Conservation (phyloP, 768 basidiomycete species). For the Gelatoporia subvermispora region DNA sequence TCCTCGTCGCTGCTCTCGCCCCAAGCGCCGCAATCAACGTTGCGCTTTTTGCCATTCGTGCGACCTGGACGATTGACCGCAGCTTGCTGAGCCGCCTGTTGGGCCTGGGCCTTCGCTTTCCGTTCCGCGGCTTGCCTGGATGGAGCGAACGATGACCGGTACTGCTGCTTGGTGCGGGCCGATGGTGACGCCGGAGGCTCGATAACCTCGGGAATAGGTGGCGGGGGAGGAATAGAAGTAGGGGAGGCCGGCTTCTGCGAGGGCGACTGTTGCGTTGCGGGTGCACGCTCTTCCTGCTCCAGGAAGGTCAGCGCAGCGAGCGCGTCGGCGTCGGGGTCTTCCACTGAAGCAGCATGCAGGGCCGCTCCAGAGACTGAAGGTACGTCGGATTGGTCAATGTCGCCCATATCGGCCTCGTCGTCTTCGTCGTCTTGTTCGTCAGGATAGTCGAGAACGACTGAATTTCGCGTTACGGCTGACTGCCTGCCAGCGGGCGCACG, state of each 20-base stretch:
- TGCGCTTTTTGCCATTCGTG: constrained; percentile 38
- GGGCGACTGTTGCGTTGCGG: constrained; percentile 29
- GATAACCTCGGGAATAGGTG: constrained; percentile 19
- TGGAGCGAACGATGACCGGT: constrained; percentile 84
- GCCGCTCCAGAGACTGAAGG: constrained; percentile 14
- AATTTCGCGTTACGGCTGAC: constrained; percentile 14
- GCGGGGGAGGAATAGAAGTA: constrained; percentile 23
- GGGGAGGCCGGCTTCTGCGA: constrained; percentile 27
- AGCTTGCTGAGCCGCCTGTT: constrained; percentile 76
- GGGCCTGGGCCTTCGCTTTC: constrained; percentile 77
- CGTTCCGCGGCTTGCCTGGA: constrained; percentile 82
- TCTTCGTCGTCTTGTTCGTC: constrained; percentile 16
- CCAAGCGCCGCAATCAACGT: constrained; percentile 40
- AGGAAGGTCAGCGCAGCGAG: constrained; percentile 78
- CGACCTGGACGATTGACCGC: constrained; percentile 73
- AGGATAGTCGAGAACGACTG: constrained; percentile 7
- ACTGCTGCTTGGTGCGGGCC: constrained; percentile 33
- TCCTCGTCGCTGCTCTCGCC: constrained; percentile 79
- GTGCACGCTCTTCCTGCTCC: constrained; percentile 39
- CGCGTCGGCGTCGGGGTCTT: constrained; percentile 62
- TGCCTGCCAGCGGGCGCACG: constrained; percentile 48
- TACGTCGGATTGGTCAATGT: constrained; percentile 5
- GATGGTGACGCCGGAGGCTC: constrained; percentile 24
- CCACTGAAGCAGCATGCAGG: constrained; percentile 4
- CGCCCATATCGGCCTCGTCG: constrained; percentile 6